Base-by-base conservation (phyloP, 345 rosid species). In the Aurinia saxatilis region DNA sequence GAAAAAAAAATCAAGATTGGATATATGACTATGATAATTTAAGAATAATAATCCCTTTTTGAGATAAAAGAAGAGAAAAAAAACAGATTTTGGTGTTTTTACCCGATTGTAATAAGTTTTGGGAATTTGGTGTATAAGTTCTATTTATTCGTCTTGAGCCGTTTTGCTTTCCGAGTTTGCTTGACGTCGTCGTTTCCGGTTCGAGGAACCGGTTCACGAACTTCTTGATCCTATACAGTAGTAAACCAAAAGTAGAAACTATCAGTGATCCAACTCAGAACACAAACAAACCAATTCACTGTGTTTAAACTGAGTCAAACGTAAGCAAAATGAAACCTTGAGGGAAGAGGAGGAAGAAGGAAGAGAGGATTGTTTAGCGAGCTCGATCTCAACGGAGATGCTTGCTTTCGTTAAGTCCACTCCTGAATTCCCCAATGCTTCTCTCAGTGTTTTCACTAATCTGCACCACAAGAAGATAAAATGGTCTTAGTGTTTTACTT, bases 351-450 rank as follows among this genome's bases (percentile, higher is more conserved):
- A 53, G 4, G 25, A 21, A 21, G 18, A 63, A 56, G 13, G 75
- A 63, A 33, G 69, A 39, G 1, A 53, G 13, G 65, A 29, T 57
- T 70, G 86, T 76, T 93, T 93, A 47, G 96, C 96, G 0, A 93
- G 77, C 60, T 90, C 87, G 6, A 93, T 87, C 66, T 93, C 82
- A 50, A 93, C 96, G 5, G 97, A 87, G 66, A 93, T 73, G 79
- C 72, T 90, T 69, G 97, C 96, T 74, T 79, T 74, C 9, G 97
- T 81, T 47, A 93, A 76, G 75, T 93, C 97, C 37, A 93, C 95
- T 57, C 99, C 99, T 34, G 95, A 82, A 48, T 74, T 82, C 71
- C 86, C 84, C 63, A 93, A 77, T 27, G 95, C 92, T 80, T 80
- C 87, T 12, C 84, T 90, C 50, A 93, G 60, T 37, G 87, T 81